Evolutionary conservation across 768 basidiomycete genomes (phyloP), one percentile per base, ranked within the genome.

Genomic region (Collybia sordida): DNA sequence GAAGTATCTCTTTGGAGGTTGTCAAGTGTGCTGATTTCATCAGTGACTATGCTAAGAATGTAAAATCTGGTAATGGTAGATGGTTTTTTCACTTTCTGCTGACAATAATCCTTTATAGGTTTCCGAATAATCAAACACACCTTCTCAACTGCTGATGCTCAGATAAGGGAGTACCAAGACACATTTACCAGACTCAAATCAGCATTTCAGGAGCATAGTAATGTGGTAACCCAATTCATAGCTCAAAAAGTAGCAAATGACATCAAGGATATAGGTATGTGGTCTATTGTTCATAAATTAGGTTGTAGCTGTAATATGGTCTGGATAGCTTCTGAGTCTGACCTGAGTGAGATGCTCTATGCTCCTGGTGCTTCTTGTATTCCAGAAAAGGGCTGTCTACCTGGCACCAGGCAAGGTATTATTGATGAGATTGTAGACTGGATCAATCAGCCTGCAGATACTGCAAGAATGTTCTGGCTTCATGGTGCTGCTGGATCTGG

Each of bases 1-100:
- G 38, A 11, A 27, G 56, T 28, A 45, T 66, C 38, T 44, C 53
- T 6, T 42, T 52, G n/a, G 63, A 67, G 51, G 62, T 60, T 3
- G 51, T 54, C 5, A 65, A 67, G 42, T 67, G 65, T 37, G 59
- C 56, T 1, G 65, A 66, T 51, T 67, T 67, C 38, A 63, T 67
- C 25, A 53, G 52, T 7, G 61, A 63, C 28, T 63, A 64, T 42
- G 47, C 57, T 31, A 59, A 50, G 45, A 53, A 45, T 15, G 56
- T 48, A 22, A 54, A 49, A 19, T 56, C 61, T 14, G 27, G 64
- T 65, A 37, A 39, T 57, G 28, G 2, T 2, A 9, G 9, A 9
- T 35, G 34, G 11, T 7, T 27, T 31, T 17, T 31, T 11, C 42
- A 22, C 24, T 21, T n/a, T 4, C 15, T 6, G 21, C 7, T n/a